A percentile compares a stretch with the other conserved stretches of the same genome.
Evolutionary conservation across 352 stramenopile species (phyloP).

Genomic region (Phytopythium ostracodes): DNA sequence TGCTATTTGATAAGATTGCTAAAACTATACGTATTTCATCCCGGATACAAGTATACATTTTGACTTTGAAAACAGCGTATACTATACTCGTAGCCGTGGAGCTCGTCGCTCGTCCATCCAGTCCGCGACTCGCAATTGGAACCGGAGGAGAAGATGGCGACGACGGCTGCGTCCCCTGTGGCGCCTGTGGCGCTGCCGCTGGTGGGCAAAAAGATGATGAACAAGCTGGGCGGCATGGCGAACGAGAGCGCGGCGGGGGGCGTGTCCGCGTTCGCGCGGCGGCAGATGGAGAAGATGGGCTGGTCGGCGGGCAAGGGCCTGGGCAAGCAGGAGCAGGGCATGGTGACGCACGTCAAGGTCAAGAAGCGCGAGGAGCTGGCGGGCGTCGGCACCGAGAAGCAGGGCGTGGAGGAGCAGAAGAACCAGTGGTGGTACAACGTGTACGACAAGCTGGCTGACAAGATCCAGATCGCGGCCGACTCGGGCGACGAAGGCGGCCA

Average conservation of each 20-base stretch:
- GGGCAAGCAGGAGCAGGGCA: slow-evolving; percentile 93
- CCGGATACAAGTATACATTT: background rate
- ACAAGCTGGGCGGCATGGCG: slow-evolving; percentile 68
- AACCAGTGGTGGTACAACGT: slow-evolving; percentile 89
- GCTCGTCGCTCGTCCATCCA: background rate
- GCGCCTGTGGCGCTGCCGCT: slow-evolving; percentile 39
- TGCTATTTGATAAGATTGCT: too few relatives aligned
- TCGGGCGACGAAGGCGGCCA: slow-evolving; percentile 41
- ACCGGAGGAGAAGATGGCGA: slow-evolving; percentile 1
- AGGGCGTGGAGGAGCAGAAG: slow-evolving; percentile 56
- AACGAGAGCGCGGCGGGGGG: slow-evolving; percentile 66
- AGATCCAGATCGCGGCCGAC: slow-evolving; percentile 79
- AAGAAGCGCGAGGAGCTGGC: slow-evolving; percentile 92
- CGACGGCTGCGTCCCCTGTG: background rate
- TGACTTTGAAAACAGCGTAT: background rate
- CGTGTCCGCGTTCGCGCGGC: slow-evolving; percentile 77
- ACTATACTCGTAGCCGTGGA: background rate
- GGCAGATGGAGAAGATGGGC: slow-evolving; percentile 94
- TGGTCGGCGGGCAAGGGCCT: slow-evolving; percentile 95
- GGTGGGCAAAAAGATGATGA: slow-evolving; percentile 83
- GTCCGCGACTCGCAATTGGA: background rate
- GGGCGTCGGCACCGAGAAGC: slow-evolving; percentile 85
- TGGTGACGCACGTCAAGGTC: slow-evolving; percentile 92
- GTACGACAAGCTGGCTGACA: slow-evolving; percentile 83
- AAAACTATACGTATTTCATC: background rate